These are phyloP conservation scores for Pythium vanterpoolii DNA, from an alignment of 352 stramenopile genomes.

Conservation along the genomic window DNA sequence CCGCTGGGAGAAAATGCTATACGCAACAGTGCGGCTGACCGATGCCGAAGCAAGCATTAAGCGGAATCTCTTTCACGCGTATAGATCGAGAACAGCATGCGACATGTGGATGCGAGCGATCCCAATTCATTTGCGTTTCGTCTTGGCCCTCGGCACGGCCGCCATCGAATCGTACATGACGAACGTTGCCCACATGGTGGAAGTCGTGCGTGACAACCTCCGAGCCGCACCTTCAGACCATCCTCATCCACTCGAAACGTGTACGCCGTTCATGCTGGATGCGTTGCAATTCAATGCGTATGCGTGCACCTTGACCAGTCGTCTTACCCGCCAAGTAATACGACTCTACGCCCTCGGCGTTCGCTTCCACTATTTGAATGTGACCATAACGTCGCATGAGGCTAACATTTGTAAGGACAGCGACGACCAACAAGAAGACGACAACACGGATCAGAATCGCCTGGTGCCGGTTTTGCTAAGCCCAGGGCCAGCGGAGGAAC, in stretches of 20 bases:
- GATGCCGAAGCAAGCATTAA: background rate
- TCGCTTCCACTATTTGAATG: constrained; percentile 1
- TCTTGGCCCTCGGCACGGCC: constrained; percentile 6
- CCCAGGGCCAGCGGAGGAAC: background rate
- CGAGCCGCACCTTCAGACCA: background rate
- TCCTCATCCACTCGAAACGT: background rate
- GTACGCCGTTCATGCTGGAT: background rate
- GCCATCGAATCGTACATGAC: constrained; percentile 5
- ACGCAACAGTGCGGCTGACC: background rate
- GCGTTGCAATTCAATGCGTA: constrained; percentile 6
- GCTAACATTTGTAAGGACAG: background rate
- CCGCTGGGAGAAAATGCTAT: constrained; percentile 7
- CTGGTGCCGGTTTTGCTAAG: background rate
- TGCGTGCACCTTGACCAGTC: constrained; percentile 3
- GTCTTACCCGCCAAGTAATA: constrained; percentile 1
- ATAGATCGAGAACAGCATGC: no score
- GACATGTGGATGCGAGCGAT: no score
- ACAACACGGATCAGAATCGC: background rate
- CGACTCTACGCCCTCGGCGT: constrained; percentile 9
- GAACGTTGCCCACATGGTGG: constrained; percentile 3
- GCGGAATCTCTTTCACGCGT: no score
- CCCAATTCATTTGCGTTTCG: constrained; percentile 13
- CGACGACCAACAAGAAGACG: background rate
- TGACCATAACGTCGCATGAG: constrained; percentile 5
- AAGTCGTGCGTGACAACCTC: background rate